These are phyloP conservation scores for Pochonia chlamydosporia DNA, from an alignment of 2,329 filamentous ascomycete species.

Conservation along the genomic window DNA sequence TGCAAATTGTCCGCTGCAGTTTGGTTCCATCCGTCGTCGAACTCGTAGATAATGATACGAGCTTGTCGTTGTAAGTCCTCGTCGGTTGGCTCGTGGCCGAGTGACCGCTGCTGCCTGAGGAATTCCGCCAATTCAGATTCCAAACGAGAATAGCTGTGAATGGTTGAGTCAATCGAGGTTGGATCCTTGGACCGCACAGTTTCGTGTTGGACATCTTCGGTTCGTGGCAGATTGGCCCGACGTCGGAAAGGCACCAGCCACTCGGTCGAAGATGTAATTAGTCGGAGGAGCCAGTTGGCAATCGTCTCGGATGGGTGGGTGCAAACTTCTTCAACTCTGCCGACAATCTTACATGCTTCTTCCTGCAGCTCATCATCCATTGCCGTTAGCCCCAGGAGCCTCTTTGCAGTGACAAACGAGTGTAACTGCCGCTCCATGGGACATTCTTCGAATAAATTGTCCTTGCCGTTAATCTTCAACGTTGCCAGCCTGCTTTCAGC, in stretches of 20 bases:
- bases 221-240: conserved; percentile 51
- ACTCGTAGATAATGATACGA: conserved; percentile 56
- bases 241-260: conserved; percentile 53
- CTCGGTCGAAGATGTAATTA: conserved; percentile 40
- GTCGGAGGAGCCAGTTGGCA: conserved; percentile 50
- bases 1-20: conserved; percentile 51
- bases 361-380: conserved; percentile 55
- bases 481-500: conserved; percentile 41
- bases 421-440: conserved; percentile 49
- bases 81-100: conserved; percentile 45
- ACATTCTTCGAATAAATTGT: conserved; percentile 51
- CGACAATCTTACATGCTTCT: conserved; percentile 53
- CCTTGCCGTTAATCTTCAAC: conserved; percentile 52
- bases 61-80: conserved; percentile 50
- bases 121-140: conserved; percentile 52
- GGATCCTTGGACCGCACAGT: conserved; percentile 46
- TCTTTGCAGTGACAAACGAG: conserved; percentile 45
- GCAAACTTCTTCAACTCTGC: conserved; percentile 48
- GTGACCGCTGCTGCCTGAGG: conserved; percentile 35
- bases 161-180: conserved; percentile 51
- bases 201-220: conserved; percentile 46
- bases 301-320: conserved; percentile 42
- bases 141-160: conserved; percentile 52
- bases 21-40: conserved; percentile 59
- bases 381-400: conserved; percentile 50